Evolutionary conservation across 2,329 filamentous ascomycete species (phyloP).

Genomic region (Xylariaceae sp.): DNA sequence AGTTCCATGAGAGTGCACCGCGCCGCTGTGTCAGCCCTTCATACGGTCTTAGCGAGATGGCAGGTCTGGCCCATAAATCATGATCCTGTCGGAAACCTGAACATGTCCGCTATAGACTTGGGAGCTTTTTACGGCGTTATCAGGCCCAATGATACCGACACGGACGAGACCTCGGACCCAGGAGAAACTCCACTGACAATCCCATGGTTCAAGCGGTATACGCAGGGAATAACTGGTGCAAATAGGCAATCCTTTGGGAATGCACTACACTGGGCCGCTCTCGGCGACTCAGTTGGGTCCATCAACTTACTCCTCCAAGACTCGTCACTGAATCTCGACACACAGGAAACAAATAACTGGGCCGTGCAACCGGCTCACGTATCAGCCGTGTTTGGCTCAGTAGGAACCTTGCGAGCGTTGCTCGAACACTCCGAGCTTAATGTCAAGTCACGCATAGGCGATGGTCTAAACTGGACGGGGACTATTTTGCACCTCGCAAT

Average conservation of each 20-base stretch:
- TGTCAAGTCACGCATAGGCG: conserved; percentile 9
- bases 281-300: conserved; percentile 6
- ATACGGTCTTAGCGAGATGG: conserved; percentile 4
- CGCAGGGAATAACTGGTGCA: background rate
- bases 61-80: conserved; percentile 8
- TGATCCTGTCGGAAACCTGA: conserved; percentile 8
- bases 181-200: conserved; percentile 3
- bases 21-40: conserved; percentile 15
- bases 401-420: conserved; percentile 5
- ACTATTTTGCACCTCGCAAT: conserved; percentile 17
- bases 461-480: conserved; percentile 10
- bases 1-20: conserved; percentile 3
- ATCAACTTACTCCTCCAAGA: conserved; percentile 10
- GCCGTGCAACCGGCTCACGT: conserved; percentile 11
- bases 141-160: background rate
- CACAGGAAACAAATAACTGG: conserved; percentile 13
- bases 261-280: conserved; percentile 13
- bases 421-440: conserved; percentile 13
- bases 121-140: conserved; percentile 6
- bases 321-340: conserved; percentile 5
- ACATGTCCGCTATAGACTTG: conserved; percentile 10
- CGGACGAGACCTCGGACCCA: background rate
- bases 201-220: background rate
- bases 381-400: conserved; percentile 12
- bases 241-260: conserved; percentile 17